phyloP scores from a whole-genome alignment of 1,139 yeast genomes.

The Saccharomyces hybrid region DNA sequence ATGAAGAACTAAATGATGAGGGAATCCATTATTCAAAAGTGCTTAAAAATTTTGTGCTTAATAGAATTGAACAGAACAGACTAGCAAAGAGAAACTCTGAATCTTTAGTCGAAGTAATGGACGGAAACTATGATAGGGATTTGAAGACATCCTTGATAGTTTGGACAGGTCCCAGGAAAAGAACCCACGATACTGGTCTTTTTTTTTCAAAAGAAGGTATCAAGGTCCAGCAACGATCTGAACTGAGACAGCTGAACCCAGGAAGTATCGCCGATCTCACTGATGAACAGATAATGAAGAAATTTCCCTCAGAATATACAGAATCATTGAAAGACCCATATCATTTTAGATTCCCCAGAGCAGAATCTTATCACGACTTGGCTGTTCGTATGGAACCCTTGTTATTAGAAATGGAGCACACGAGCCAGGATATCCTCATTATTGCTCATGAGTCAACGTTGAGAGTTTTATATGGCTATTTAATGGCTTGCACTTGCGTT shows the following conservation, averaged over 20 bases:
- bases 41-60: slow-evolving; percentile 39
- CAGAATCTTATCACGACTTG: slow-evolving; percentile 91
- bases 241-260: slow-evolving; percentile 80
- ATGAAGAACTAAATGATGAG: slow-evolving; percentile 58
- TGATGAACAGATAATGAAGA: slow-evolving; percentile 48
- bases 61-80: slow-evolving; percentile 28
- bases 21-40: slow-evolving; percentile 48
- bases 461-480: slow-evolving; percentile 82
- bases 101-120: slow-evolving; percentile 8
- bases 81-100: slow-evolving; percentile 23
- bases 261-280: slow-evolving; percentile 75
- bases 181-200: slow-evolving; percentile 75
- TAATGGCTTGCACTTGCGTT: slow-evolving; percentile 82
- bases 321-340: slow-evolving; percentile 72
- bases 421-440: slow-evolving; percentile 77
- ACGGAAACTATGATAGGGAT: slow-evolving; percentile 28
- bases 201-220: slow-evolving; percentile 55
- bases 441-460: slow-evolving; percentile 91
- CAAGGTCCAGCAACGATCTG: slow-evolving; percentile 65
- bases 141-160: slow-evolving; percentile 47
- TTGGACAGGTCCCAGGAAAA: slow-evolving; percentile 86
- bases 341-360: slow-evolving; percentile 84
- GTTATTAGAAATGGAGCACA: slow-evolving; percentile 85
- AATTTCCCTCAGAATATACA: slow-evolving; percentile 63
- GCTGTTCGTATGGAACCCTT: slow-evolving; percentile 92